Evolutionary conservation across 2,329 filamentous ascomycete genomes (phyloP).

Genomic region (Colletotrichum tamarilloi): DNA sequence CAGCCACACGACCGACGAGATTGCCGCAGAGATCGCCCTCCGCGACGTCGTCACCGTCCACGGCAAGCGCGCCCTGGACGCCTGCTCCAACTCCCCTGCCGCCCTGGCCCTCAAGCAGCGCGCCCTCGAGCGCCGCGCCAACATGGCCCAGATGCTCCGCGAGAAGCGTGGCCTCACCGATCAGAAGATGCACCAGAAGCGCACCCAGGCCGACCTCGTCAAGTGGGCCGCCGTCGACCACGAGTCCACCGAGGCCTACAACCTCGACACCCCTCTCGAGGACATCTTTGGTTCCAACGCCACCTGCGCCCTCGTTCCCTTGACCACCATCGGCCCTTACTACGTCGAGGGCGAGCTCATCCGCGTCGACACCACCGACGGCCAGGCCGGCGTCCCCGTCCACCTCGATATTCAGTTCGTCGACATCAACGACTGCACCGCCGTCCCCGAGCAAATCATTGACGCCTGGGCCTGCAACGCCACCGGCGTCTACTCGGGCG

Average conservation of each 20-base stretch:
- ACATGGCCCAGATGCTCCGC: constrained; percentile 50
- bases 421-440: constrained; percentile 37
- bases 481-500: constrained; percentile 55
- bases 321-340: constrained; percentile 37
- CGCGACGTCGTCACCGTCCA: constrained; percentile 45
- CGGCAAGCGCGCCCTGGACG: constrained; percentile 50
- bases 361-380: constrained; percentile 56
- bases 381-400: constrained; percentile 53
- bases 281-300: constrained; percentile 38
- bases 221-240: constrained; percentile 48
- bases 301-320: constrained; percentile 31
- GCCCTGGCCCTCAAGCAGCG: constrained; percentile 51
- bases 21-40: constrained; percentile 47
- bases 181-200: constrained; percentile 46
- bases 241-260: constrained; percentile 42
- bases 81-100: constrained; percentile 51
- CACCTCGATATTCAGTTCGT: constrained; percentile 44
- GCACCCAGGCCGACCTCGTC: constrained; percentile 45
- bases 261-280: constrained; percentile 46
- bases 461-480: constrained; percentile 43
- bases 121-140: constrained; percentile 53
- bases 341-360: constrained; percentile 57
- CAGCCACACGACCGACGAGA: constrained; percentile 43
- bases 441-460: constrained; percentile 36
- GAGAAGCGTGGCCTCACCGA: constrained; percentile 48